Conservation (phyloP, 768 basidiomycete genomes). For the Naganishia randhawae region DNA sequence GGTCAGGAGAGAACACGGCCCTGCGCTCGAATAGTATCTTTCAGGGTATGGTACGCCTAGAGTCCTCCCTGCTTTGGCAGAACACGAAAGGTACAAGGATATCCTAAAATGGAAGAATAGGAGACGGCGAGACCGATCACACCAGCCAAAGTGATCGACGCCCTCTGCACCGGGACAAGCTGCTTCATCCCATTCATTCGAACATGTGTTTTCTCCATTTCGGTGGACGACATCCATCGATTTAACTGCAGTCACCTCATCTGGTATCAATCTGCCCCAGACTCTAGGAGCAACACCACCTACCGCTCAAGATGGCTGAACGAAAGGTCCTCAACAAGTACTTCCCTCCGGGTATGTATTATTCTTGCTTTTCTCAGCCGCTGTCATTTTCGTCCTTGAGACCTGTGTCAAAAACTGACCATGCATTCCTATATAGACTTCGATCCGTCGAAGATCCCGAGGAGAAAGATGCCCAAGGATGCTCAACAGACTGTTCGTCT, state of each 20-base stretch:
- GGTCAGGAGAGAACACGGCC: not conserved
- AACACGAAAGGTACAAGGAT: not conserved
- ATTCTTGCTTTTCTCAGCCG: not conserved
- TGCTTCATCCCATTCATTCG: not conserved
- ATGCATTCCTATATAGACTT: slow-evolving; percentile 22
- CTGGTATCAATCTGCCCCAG: not conserved
- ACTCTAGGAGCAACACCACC: no score
- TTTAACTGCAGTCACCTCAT: not conserved
- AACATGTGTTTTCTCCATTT: not conserved
- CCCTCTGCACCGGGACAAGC: not conserved
- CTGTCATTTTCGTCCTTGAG: not conserved
- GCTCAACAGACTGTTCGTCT: slow-evolving; percentile 95
- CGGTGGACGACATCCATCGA: not conserved
- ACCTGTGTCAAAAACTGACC: not conserved
- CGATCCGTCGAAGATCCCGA: slow-evolving; percentile 66
- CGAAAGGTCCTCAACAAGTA: slow-evolving; percentile 34
- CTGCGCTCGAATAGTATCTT: not conserved
- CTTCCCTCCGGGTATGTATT: slow-evolving; percentile 31
- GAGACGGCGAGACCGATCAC: not conserved
- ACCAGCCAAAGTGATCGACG: not conserved
- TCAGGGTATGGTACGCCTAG: not conserved
- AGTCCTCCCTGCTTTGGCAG: not conserved
- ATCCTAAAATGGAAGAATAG: not conserved
- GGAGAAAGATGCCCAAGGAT: slow-evolving; percentile 84
- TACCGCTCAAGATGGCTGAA: slow-evolving; percentile 27